Base-by-base conservation (phyloP, 805 yeast species). In the Maudiozyma barnettii region DNA sequence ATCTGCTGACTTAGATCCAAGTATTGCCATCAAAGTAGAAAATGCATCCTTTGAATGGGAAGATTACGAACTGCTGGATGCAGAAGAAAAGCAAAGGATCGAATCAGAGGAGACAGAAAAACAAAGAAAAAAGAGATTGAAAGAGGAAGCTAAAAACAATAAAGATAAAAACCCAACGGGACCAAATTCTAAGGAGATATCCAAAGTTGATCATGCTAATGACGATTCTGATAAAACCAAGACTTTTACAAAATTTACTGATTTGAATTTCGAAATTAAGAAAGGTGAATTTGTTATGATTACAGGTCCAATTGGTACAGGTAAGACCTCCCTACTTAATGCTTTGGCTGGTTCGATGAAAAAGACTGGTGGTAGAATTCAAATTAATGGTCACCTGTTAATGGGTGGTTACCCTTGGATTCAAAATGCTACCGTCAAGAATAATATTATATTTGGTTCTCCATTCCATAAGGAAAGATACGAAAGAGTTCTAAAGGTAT, bases 361-460 rank as follows among this genome's bases (percentile, higher is more conserved):
- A 18, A 75, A 75, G 53, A 65, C 64, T 0, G 40, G 56, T 0
- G 95, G 95, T 39, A 46, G 59, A 0, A 69, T 82, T 2, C 64
- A 65, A 37, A 68, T 78, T 5, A 71, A 72, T 52, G 90, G 91
- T 2, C 66, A 56, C 55, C 75, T 75, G 16, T 64, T 74, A 13
- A 63, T 70, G 47, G 77, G 81, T 51, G 85, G 90, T 20, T 75
- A 75, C 41, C 91, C 90, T 16, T 87, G 95, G 95, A 78, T 87
- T 39, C 90, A 84, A 57, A 87, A 86, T 64, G 79, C 84, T 2
- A 82, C 95, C 0, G 79, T 87, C 21, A 75, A 76, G 56, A 87
- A 84, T 16, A 86, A 86, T 58, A 84, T 86, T 46, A 44, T 73
- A 14, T 87, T 86, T 66, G 95, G 95, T 20, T 51, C 60, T 16